These are phyloP conservation scores for Neurospora sp. DNA, from an alignment of 495 filamentous ascomycete genomes.

Conservation along the genomic window DNA sequence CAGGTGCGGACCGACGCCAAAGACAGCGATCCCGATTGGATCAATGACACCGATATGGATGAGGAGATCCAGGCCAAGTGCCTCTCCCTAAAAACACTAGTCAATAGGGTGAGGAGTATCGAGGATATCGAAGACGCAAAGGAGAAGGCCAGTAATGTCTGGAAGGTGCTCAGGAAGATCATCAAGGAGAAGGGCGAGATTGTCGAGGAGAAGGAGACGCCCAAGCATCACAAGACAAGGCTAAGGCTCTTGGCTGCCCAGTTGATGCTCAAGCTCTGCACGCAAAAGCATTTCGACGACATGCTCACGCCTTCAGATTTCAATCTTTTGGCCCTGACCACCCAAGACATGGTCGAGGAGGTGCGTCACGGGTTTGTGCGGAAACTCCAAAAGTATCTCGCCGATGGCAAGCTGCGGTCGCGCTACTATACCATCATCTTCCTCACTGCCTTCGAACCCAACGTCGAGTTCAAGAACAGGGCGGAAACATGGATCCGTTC, in stretches of 20 bases:
- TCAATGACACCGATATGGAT: slow-evolving; percentile 55
- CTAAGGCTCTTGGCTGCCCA: slow-evolving; percentile 76
- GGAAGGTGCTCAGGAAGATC: slow-evolving; percentile 65
- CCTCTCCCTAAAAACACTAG: slow-evolving; percentile 80
- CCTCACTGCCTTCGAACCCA: slow-evolving; percentile 83
- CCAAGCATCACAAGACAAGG: slow-evolving; percentile 59
- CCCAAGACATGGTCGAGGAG: slow-evolving; percentile 63
- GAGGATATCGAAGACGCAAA: slow-evolving; percentile 51
- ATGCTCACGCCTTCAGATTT: slow-evolving; percentile 61
- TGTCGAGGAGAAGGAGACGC: slow-evolving; percentile 62
- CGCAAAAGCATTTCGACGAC: slow-evolving; percentile 62
- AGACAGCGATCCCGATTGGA: slow-evolving; percentile 51
- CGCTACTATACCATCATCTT: slow-evolving; percentile 86
- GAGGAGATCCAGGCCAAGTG: slow-evolving; percentile 76
- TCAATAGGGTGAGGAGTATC: slow-evolving; percentile 69
- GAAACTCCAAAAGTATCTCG: slow-evolving; percentile 80
- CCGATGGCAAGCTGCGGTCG: slow-evolving; percentile 51
- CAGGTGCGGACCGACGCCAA: slow-evolving; percentile 49
- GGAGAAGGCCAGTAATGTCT: slow-evolving; percentile 56
- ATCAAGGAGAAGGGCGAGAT: slow-evolving; percentile 68
- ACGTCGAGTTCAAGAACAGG: slow-evolving; percentile 51
- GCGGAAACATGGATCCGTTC: slow-evolving; percentile 84
- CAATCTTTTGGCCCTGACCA: slow-evolving; percentile 65
- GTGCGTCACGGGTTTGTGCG: slow-evolving; percentile 71
- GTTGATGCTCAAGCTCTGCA: slow-evolving; percentile 75